These are phyloP conservation scores for Mikania micrantha DNA, from an alignment of 129 eudicot species.

Conservation along the genomic window DNA sequence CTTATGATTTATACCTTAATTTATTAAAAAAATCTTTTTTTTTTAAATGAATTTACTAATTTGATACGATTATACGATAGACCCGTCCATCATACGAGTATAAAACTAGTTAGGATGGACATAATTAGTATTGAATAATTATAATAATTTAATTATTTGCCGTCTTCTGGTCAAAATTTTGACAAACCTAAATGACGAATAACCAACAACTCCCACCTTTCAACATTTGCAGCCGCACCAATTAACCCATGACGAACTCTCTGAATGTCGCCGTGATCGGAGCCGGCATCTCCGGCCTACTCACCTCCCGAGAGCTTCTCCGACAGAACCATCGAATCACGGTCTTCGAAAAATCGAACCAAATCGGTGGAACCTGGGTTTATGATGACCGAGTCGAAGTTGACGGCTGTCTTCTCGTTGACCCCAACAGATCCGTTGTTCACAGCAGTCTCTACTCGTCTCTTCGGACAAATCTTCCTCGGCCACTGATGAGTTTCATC, in stretches of 20 bases:
- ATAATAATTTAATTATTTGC: no score
- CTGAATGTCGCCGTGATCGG: slow-evolving; percentile 70
- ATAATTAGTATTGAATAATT: no score
- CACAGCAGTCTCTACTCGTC: slow-evolving; percentile 69
- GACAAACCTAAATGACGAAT: no score
- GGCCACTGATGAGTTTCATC: slow-evolving; percentile 52
- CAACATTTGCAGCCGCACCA: not conserved
- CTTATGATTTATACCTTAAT: no score
- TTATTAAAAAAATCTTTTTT: no score
- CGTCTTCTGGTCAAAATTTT: no score
- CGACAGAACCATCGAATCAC: slow-evolving; percentile 45
- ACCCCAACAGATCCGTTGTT: slow-evolving; percentile 45
- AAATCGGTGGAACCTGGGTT: slow-evolving; percentile 73
- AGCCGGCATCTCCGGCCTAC: slow-evolving; percentile 56
- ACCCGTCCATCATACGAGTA: no score
- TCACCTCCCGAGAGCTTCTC: slow-evolving; percentile 58
- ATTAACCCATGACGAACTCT: slow-evolving; percentile 11
- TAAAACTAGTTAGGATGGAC: no score
- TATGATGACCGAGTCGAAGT: slow-evolving; percentile 48
- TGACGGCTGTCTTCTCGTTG: slow-evolving; percentile 32
- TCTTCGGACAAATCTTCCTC: slow-evolving; percentile 68
- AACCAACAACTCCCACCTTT: not conserved
- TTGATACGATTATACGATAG: no score
- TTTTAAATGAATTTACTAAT: no score
- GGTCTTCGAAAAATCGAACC: slow-evolving; percentile 40